A percentile compares a stretch with the other conserved stretches of the same genome.
These are phyloP conservation scores for Neurospora sp. DNA, from an alignment of 495 filamentous ascomycete species.

Conservation along the genomic window DNA sequence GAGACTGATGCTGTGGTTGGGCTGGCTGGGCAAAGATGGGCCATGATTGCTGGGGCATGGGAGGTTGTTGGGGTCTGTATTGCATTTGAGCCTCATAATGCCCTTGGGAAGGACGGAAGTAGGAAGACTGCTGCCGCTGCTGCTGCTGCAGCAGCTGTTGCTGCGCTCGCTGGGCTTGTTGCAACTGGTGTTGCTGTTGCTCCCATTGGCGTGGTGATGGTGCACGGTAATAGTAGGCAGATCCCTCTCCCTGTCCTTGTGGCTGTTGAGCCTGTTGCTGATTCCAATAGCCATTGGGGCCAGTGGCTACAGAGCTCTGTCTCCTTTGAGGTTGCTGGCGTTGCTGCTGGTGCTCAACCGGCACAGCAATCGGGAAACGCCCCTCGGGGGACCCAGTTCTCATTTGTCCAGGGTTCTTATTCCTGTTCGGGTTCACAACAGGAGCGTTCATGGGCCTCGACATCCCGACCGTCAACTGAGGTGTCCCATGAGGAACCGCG, in stretches of 20 bases:
- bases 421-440: conserved; percentile 11
- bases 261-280: conserved; percentile 1
- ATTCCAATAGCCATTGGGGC: conserved; percentile 2
- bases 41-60: neutral
- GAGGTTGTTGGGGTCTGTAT: neutral
- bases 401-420: conserved; percentile 14
- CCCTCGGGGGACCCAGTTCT: conserved; percentile 21
- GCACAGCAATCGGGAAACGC: neutral
- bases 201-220: neutral
- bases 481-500: neutral
- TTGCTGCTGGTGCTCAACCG: conserved; percentile 2
- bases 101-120: neutral
- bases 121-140: neutral
- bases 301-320: neutral
- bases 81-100: neutral
- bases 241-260: conserved; percentile 1
- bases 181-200: conserved; percentile 2
- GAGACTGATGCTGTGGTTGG: conserved; percentile 1
- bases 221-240: neutral
- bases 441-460: conserved; percentile 7
- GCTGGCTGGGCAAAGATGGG: neutral
- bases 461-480: neutral
- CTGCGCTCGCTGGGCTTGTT: neutral
- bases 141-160: neutral
- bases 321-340: neutral